Evolutionary conservation across 768 basidiomycete genomes (phyloP), one percentile per base, ranked within the genome.

Genomic region (Pisolithus sp.): DNA sequence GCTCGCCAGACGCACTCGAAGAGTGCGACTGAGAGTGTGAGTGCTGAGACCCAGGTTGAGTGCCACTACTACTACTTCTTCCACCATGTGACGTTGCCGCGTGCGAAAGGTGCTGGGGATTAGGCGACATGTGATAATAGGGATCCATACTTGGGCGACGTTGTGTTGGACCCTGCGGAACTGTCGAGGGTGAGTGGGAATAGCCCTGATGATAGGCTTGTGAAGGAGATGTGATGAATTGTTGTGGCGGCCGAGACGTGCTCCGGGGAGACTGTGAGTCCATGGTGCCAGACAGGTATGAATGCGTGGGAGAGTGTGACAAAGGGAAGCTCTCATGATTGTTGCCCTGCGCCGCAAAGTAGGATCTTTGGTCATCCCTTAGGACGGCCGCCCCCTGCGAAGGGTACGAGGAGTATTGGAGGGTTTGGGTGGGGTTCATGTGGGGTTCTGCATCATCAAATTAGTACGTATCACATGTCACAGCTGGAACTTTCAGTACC

Each of bases 181-280:
- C 62, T 49, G 58, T 56, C 3, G 62, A 59, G 4, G 57, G 58
- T 46, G 70, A 57, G 15, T 59, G 65, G 4, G 70, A 65, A 53
- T 73, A 71, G 24, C 62, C 57, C 28, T 68, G 68, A 34, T 34
- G 12, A 52, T 63, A 69, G 5, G 73, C 54, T 46, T 79, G 75
- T 3, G 75, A 75, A 6, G 78, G 77, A 1, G 78, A 78, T 5
- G 77, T 75, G 39, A 78, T 75, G 57, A 79, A 79, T 6, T 69
- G 68, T 3, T 60, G 61, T 21, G 63, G 55, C 2, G 59, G 39
- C 26, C 36, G 52, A 59, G 55, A 58, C 26, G 58, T 0, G 42
- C 58, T 62, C 45, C 57, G 58, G 42, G 55, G 53, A 28, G 56
- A 1, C 38, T 57, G 59, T n/a, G 53, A 41, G 46, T 24, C 58